These are phyloP conservation scores for Bodo saltans DNA, from an alignment of 78 protist species.

Conservation along the genomic window DNA sequence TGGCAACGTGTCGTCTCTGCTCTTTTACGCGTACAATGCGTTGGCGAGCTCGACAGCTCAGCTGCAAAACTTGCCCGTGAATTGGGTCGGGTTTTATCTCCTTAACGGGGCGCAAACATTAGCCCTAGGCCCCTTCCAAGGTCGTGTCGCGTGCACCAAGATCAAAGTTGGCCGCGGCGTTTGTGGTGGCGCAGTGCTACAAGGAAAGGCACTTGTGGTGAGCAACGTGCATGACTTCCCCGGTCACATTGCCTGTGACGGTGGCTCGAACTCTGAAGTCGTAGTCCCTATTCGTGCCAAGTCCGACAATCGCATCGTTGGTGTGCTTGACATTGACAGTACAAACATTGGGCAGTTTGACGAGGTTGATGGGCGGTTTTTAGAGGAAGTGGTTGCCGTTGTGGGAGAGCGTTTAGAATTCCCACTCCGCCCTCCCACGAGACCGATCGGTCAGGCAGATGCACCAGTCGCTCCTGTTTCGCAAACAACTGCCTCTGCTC, in stretches of 20 bases:
- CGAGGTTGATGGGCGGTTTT: too few species aligned
- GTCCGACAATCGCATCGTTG: neutral
- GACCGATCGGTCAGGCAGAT: too few species aligned
- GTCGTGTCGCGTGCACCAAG: conserved; percentile 25
- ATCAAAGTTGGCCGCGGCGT: conserved; percentile 44
- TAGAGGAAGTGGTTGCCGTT: too few species aligned
- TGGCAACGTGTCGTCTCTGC: neutral
- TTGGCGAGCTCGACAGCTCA: neutral
- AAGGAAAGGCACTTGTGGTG: neutral
- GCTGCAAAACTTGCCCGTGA: neutral
- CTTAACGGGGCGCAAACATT: neutral
- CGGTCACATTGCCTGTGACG: conserved; percentile 56
- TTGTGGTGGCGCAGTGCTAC: conserved; percentile 20
- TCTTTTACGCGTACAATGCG: neutral
- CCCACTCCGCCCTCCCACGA: too few species aligned
- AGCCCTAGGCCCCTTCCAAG: conserved; percentile 52
- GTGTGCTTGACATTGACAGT: neutral
- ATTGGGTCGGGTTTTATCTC: conserved; percentile 50
- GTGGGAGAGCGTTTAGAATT: too few species aligned
- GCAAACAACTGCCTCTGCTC: too few species aligned
- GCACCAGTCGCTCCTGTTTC: too few species aligned
- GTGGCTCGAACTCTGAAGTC: conserved; percentile 16
- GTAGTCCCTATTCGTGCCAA: neutral
- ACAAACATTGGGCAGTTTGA: neutral
- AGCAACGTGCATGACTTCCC: conserved; percentile 48